phyloP scores from a whole-genome alignment of 108 stramenopile species.

The Cyclotella choctawhatcheeana region DNA sequence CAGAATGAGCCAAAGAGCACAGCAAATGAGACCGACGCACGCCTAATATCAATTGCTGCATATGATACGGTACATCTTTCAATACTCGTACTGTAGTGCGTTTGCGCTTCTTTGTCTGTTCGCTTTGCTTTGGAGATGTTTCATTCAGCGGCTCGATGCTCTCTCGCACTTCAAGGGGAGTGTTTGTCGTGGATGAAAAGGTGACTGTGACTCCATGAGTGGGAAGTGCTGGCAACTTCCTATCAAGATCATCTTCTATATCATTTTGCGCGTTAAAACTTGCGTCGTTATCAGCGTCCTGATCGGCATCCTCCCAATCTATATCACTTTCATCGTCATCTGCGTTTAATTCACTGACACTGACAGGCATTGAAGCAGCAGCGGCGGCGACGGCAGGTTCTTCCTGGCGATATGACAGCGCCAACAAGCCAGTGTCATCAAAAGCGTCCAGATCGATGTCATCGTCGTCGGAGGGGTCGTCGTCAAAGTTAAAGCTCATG shows the following conservation, averaged over 20 bases:
- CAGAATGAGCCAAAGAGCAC: conserved; percentile 36
- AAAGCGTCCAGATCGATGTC: conserved; percentile 34
- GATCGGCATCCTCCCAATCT: conserved; percentile 53
- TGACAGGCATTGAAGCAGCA: not conserved
- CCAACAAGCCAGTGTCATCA: conserved; percentile 46
- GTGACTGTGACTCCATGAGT: conserved; percentile 31
- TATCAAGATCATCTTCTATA: conserved; percentile 4
- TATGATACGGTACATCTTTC: conserved; percentile 41
- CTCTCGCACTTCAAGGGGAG: conserved; percentile 9
- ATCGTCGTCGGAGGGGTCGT: conserved; percentile 13
- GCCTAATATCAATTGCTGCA: conserved; percentile 46
- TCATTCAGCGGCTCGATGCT: not conserved
- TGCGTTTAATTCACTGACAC: not conserved
- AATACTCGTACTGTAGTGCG: conserved; percentile 38
- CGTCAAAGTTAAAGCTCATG: conserved; percentile 48
- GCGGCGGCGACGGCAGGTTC: not conserved
- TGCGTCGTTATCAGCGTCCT: conserved; percentile 16
- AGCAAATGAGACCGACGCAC: conserved; percentile 65
- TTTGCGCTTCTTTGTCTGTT: conserved; percentile 37
- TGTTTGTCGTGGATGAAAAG: conserved; percentile 13
- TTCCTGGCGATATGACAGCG: conserved; percentile 22
- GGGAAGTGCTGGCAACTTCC: conserved; percentile 8
- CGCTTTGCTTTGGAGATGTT: not conserved
- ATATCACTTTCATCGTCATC: conserved; percentile 33
- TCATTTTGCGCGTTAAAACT: no score